Conservation (phyloP, 345 rosid species). For the Boechera retrofracta region DNA sequence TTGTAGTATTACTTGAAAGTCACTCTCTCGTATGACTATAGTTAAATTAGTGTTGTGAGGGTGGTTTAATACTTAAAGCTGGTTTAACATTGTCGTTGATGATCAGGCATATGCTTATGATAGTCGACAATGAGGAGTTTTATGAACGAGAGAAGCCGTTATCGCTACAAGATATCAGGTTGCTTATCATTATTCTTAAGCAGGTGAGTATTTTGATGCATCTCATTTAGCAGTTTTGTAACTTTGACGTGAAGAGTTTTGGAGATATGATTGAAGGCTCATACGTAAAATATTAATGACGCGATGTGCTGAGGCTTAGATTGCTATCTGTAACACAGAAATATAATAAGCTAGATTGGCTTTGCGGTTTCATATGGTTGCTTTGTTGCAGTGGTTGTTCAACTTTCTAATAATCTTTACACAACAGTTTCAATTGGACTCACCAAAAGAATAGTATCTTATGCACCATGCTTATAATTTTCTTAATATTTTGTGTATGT, state of each 20-base stretch:
- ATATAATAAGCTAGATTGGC: conserved; percentile 16
- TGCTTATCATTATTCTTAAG: conserved; percentile 79
- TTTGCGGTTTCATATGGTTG: conserved; percentile 16
- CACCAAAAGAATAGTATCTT: not conserved
- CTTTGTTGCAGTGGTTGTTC: conserved; percentile 27
- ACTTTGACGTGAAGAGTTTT: conserved; percentile 29
- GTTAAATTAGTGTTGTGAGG: conserved; percentile 25
- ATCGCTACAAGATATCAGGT: conserved; percentile 74
- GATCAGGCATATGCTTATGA: conserved; percentile 95
- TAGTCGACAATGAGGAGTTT: conserved; percentile 96
- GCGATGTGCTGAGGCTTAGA: conserved; percentile 20
- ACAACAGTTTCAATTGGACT: conserved; percentile 7
- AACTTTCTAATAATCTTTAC: conserved; percentile 7
- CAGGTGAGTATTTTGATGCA: conserved; percentile 55
- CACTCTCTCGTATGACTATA: conserved; percentile 20
- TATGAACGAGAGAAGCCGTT: conserved; percentile 95
- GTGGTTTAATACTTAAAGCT: conserved; percentile 11
- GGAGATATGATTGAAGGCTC: conserved; percentile 28
- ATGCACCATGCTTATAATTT: conserved; percentile 8
- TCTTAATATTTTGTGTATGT: not conserved
- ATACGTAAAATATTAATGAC: conserved; percentile 1
- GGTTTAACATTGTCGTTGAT: conserved; percentile 42
- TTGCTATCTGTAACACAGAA: conserved; percentile 3
- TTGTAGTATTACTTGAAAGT: conserved; percentile 5
- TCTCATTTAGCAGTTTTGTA: conserved; percentile 2